phyloP scores from a whole-genome alignment of 805 yeast species.

The Komagataella pseudopastoris region DNA sequence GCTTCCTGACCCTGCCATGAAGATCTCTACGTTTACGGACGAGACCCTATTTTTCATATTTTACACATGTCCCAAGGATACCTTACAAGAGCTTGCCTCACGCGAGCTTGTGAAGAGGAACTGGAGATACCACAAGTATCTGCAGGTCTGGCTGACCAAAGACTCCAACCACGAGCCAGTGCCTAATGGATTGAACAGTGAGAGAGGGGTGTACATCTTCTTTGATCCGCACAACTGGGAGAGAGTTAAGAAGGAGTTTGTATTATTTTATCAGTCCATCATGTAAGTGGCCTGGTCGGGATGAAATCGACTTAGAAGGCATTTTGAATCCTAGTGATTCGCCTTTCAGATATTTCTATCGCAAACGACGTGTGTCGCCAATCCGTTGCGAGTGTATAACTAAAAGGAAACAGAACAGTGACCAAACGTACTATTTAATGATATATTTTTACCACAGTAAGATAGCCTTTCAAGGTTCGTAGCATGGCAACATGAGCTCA shows the following conservation, averaged over 20 bases:
- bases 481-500: not conserved
- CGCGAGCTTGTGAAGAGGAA: constrained; percentile 81
- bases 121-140: constrained; percentile 94
- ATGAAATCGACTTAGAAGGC: not conserved
- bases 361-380: not conserved
- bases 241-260: constrained; percentile 63
- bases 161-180: constrained; percentile 84
- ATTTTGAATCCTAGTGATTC: not conserved
- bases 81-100: constrained; percentile 87
- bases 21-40: constrained; percentile 59
- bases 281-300: not conserved
- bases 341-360: not conserved
- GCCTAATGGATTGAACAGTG: constrained; percentile 57
- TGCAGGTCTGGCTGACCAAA: constrained; percentile 94
- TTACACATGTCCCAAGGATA: constrained; percentile 86
- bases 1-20: constrained; percentile 14
- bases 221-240: constrained; percentile 97
- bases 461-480: not conserved
- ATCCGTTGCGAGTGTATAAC: not conserved
- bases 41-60: constrained; percentile 90
- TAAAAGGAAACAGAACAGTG: not conserved
- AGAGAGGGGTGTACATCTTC: constrained; percentile 85
- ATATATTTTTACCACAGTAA: not conserved
- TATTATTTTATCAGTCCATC: constrained; percentile 27
- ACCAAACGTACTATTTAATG: not conserved